A percentile compares a stretch with the other conserved stretches of the same genome.
phyloP scores from a whole-genome alignment of 116 monocot genomes.

The Papilionanthe hybrid region DNA sequence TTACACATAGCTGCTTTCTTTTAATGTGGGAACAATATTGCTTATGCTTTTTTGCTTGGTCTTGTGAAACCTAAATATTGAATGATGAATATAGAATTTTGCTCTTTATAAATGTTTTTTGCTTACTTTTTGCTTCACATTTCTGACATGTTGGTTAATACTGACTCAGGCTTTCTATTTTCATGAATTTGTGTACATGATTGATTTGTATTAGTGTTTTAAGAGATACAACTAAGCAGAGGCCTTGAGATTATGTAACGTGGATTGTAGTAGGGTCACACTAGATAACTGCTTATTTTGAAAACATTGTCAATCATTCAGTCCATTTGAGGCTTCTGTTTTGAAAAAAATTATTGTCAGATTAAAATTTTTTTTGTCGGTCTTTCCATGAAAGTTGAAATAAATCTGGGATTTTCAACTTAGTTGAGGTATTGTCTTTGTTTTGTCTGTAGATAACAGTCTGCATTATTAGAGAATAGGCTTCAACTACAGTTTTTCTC shows the following conservation, averaged over 20 bases:
- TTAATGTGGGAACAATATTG: no score
- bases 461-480: no score
- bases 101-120: not conserved
- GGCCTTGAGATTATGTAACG: not conserved
- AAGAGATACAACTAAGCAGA: not conserved
- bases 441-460: no score
- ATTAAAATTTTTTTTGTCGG: not conserved
- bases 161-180: not conserved
- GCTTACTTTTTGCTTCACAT: not conserved
- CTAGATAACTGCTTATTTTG: not conserved
- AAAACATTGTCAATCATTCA: not conserved
- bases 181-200: not conserved
- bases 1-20: no score
- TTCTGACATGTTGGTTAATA: not conserved
- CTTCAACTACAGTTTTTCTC: no score
- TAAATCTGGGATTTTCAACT: not conserved
- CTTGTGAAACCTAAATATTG: not conserved
- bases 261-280: constrained; percentile 1
- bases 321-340: no score
- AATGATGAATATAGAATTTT: not conserved
- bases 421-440: not conserved
- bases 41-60: no score
- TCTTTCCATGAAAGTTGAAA: not conserved
- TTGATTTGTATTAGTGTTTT: not conserved
- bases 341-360: no score